A percentile compares a stretch with the other conserved stretches of the same genome.
These are phyloP conservation scores for Diaporthe velutina DNA, from an alignment of 2,329 filamentous ascomycete genomes.

Conservation along the genomic window DNA sequence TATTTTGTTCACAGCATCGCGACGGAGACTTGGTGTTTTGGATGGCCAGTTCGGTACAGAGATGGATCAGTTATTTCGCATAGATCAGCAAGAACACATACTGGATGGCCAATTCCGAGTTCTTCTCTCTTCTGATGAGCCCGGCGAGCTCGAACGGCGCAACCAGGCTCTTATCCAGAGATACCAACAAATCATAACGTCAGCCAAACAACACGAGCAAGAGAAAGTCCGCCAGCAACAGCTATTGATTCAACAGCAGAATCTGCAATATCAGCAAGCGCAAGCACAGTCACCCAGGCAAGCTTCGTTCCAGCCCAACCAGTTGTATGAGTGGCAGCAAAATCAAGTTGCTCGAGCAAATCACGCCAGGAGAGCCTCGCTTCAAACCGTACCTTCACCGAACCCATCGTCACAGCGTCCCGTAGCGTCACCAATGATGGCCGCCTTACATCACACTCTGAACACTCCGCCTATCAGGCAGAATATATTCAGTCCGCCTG, in stretches of 20 bases:
- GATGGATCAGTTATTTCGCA: conserved; percentile 44
- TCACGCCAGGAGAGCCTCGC: conserved; percentile 5
- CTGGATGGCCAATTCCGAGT: conserved; percentile 8
- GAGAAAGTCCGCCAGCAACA: conserved; percentile 11
- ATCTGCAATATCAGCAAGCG: conserved; percentile 36
- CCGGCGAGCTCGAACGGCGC: conserved; percentile 35
- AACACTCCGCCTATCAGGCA: not conserved
- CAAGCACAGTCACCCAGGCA: conserved; percentile 33
- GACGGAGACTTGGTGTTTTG: conserved; percentile 44
- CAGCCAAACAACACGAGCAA: conserved; percentile 10
- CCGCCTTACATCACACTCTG: not conserved
- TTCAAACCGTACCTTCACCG: not conserved
- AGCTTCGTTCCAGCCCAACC: not conserved
- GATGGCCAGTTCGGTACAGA: conserved; percentile 39
- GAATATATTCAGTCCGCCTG: not conserved
- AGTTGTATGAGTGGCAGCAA: conserved; percentile 32
- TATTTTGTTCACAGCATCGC: conserved; percentile 47
- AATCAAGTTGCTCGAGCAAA: not conserved
- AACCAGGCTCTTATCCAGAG: conserved; percentile 41
- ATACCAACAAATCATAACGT: conserved; percentile 23
- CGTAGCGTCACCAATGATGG: not conserved
- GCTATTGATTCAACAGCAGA: not conserved
- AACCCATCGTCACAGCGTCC: conserved; percentile 9
- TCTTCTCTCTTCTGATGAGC: not conserved
- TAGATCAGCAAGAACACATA: conserved; percentile 43